These are phyloP conservation scores for Athelia sp. DNA, from an alignment of 1,284 basidiomycete species.

Conservation along the genomic window DNA sequence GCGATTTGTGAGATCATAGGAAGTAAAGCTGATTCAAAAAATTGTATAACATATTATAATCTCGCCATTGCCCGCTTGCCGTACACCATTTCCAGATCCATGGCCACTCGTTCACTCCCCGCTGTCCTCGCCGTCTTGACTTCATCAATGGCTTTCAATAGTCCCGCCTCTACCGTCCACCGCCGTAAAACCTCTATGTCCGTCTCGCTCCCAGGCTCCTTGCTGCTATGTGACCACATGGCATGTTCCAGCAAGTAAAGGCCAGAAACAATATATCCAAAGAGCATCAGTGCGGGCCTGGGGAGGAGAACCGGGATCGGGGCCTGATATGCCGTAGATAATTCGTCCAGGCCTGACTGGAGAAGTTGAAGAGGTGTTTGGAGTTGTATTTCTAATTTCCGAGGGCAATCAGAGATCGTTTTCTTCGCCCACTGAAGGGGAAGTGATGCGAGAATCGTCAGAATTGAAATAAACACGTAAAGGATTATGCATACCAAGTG, in stretches of 20 bases:
- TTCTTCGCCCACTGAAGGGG: constrained; percentile 46
- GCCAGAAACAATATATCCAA: constrained; percentile 47
- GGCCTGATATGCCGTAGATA: constrained; percentile 29
- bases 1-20: neutral
- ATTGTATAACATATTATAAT: neutral
- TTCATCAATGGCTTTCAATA: constrained; percentile 34
- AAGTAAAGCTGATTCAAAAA: neutral
- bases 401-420: constrained; percentile 38
- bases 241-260: constrained; percentile 63
- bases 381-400: constrained; percentile 21
- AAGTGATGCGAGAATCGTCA: neutral
- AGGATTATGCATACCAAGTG: constrained; percentile 21
- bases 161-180: constrained; percentile 53
- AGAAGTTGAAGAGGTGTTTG: constrained; percentile 25
- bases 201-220: constrained; percentile 25
- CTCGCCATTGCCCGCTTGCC: constrained; percentile 10
- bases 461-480: constrained; percentile 2
- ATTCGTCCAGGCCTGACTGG: constrained; percentile 28
- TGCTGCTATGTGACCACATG: constrained; percentile 42
- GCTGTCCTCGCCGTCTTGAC: constrained; percentile 28
- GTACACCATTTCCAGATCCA: constrained; percentile 31
- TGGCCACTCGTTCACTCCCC: constrained; percentile 22
- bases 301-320: constrained; percentile 42
- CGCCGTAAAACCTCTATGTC: constrained; percentile 52
- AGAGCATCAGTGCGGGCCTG: constrained; percentile 51